phyloP scores from a whole-genome alignment of 2,329 filamentous ascomycete genomes.

The Cladosporium sp. region DNA sequence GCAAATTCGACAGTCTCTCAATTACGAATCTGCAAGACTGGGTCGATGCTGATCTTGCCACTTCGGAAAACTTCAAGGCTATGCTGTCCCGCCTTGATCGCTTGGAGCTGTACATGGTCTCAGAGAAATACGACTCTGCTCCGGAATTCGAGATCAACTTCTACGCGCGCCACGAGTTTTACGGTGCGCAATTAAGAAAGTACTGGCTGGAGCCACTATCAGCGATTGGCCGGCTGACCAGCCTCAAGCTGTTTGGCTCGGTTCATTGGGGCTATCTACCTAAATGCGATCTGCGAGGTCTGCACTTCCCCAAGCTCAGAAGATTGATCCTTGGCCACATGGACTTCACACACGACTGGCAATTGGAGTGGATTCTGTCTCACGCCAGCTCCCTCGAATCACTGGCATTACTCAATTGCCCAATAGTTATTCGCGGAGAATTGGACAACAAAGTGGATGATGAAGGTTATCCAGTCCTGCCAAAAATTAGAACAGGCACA shows the following conservation, averaged over 20 bases:
- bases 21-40: constrained; percentile 28
- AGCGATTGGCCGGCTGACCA: constrained; percentile 20
- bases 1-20: constrained; percentile 16
- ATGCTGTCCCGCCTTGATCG: constrained; percentile 18
- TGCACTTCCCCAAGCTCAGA: constrained; percentile 37
- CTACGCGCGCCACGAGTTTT: constrained; percentile 19
- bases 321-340: constrained; percentile 40
- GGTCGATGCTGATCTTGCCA: constrained; percentile 11
- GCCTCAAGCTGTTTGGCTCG: constrained; percentile 38
- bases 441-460: background rate
- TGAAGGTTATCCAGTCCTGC: background rate
- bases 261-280: constrained; percentile 42
- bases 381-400: constrained; percentile 37
- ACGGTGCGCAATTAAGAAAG: constrained; percentile 17
- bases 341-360: constrained; percentile 43
- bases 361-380: constrained; percentile 44
- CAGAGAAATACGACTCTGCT: background rate
- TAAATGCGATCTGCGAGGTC: constrained; percentile 32
- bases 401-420: constrained; percentile 43
- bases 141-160: constrained; percentile 13
- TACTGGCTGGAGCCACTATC: constrained; percentile 24
- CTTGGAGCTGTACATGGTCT: background rate
- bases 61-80: constrained; percentile 16
- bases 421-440: background rate
- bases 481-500: background rate